Conservation (phyloP, 1,284 basidiomycete genomes). For the Microbotryum silenes-acaulis region DNA sequence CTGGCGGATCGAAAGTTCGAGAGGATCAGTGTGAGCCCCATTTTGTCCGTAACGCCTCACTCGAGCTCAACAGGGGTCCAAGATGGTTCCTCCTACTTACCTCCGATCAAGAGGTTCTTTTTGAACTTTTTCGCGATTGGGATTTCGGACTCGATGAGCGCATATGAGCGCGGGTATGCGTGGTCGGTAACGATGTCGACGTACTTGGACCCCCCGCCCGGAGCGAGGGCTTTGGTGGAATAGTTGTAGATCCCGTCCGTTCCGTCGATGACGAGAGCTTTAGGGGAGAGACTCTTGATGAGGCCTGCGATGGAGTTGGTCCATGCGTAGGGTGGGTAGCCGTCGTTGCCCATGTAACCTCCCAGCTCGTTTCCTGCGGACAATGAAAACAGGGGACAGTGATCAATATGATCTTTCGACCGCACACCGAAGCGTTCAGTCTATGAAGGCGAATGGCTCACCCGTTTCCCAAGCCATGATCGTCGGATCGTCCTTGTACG, state of each 20-base stretch:
- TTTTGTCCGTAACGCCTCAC: too few relatives aligned
- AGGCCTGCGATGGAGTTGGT: conserved; percentile 17
- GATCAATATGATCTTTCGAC: too few relatives aligned
- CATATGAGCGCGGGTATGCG: conserved; percentile 21
- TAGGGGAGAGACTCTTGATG: conserved; percentile 13
- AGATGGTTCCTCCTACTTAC: too few relatives aligned
- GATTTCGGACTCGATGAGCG: conserved; percentile 12
- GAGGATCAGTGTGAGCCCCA: too few relatives aligned
- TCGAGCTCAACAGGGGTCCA: too few relatives aligned
- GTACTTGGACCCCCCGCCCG: too few relatives aligned
- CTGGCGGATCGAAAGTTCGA: neutral
- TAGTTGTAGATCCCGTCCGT: conserved; percentile 9
- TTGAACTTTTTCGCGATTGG: neutral
- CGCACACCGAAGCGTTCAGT: too few relatives aligned
- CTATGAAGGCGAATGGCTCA: too few relatives aligned
- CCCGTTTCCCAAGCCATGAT: conserved; percentile 22
- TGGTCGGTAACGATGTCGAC: conserved; percentile 19
- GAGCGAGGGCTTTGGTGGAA: neutral
- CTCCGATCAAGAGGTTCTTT: conserved; percentile 20
- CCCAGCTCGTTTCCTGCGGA: conserved; percentile 12
- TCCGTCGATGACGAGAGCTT: conserved; percentile 17
- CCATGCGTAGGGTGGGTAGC: conserved; percentile 16
- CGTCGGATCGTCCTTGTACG: conserved; percentile 17
- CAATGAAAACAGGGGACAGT: too few relatives aligned
- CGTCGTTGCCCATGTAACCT: conserved; percentile 14